Conservation (phyloP, 768 basidiomycete species). For the Infundibulicybe gibba region DNA sequence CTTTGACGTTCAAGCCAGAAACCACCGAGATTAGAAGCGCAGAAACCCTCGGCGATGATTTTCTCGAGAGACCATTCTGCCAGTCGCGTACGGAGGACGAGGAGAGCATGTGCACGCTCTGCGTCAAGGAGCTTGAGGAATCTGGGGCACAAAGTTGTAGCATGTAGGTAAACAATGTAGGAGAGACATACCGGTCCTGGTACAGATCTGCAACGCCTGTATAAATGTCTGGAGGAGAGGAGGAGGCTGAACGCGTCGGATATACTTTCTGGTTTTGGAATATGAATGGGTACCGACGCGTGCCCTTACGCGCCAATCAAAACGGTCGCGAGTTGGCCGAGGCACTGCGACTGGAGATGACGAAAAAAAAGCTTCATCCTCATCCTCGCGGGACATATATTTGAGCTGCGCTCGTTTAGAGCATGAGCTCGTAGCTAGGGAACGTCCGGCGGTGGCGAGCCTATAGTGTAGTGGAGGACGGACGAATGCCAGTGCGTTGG, state of each 20-base stretch:
- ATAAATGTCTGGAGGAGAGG: slow-evolving; percentile 33
- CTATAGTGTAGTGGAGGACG: too few species aligned
- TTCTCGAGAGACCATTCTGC: slow-evolving; percentile 61
- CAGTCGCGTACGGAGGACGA: slow-evolving; percentile 57
- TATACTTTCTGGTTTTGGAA: slow-evolving; percentile 13
- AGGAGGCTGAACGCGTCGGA: slow-evolving; percentile 35
- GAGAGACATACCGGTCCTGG: slow-evolving; percentile 38
- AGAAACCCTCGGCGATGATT: slow-evolving; percentile 69
- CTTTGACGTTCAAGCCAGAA: slow-evolving; percentile 58
- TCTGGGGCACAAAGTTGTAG: slow-evolving; percentile 19
- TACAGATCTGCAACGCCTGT: slow-evolving; percentile 49
- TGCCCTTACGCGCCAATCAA: slow-evolving; percentile 62
- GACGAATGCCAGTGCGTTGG: too few species aligned
- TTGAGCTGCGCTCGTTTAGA: too few species aligned
- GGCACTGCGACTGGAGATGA: slow-evolving; percentile 1
- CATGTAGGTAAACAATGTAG: background rate
- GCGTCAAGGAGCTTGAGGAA: slow-evolving; percentile 46
- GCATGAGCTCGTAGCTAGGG: too few species aligned
- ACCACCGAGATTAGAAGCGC: slow-evolving; percentile 58
- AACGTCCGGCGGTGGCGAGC: too few species aligned
- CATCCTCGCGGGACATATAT: too few species aligned
- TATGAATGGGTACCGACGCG: slow-evolving; percentile 1
- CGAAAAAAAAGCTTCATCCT: too few species aligned
- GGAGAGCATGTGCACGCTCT: slow-evolving; percentile 66
- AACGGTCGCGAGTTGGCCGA: slow-evolving; percentile 28